Evolutionary conservation across 176 grass and related monocot genomes (phyloP), one percentile per base, ranked within the genome.

Genomic region (Luzula sylvatica): DNA sequence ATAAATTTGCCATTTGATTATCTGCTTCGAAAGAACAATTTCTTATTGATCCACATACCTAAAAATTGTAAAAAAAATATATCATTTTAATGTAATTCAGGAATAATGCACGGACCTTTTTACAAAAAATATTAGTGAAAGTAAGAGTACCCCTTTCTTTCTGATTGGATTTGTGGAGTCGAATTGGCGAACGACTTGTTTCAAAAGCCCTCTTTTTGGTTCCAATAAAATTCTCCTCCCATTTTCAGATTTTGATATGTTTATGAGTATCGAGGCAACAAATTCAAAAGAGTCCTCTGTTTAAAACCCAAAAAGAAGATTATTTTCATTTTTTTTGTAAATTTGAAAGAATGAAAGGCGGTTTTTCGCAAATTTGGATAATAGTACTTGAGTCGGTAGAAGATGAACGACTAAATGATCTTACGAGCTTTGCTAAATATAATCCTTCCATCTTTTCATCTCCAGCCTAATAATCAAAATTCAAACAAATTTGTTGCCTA

Each of bases 1-100:
- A 78, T 32, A 96, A 56, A 79, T 82, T 89, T 58, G 78, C 77
- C 53, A 96, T 56, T 64, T 96, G 90, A 49, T 67, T 79, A 73
- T 96, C 90, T 70, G 90, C 77, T 74, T 96, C 90, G 67, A 96
- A 96, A 71, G 83, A 96, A 76, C 90, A 96, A 46, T 89, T 96
- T 27, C 77, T 81, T 46, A 96, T 79, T 29, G 90, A 86, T 58
- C 90, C 77, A 40, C 77, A 73, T 59, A 89, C 90, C 90, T 96
- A 52, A 16, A 61, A 56, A 11, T 1, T 66, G 14, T 42, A 55
- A 53, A 39, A 26, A 26, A 26, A 16, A 55, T 53, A n/a, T n/a
- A 13, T 29, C 14, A 55, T 11, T 69, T 3, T 29, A 46, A 44
- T 21, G 46, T 45, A 35, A 28, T 24, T 25, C 55, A 46, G 15